phyloP scores from a whole-genome alignment of 208 protist genomes.

The Trypanosoma congolense region DNA sequence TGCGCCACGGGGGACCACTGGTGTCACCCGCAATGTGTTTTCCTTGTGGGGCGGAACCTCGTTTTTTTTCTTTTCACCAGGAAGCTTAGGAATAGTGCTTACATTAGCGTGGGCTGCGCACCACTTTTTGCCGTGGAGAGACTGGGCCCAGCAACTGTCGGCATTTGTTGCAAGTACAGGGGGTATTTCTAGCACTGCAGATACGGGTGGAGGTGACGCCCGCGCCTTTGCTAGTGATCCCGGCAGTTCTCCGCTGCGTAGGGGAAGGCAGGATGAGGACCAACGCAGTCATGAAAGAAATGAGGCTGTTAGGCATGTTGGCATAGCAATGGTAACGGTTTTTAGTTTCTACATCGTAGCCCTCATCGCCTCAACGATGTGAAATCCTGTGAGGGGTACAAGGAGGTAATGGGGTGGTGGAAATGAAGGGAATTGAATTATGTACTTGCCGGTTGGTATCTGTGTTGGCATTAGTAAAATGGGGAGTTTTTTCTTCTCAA shows the following conservation, averaged over 20 bases:
- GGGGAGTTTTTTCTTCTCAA: no score
- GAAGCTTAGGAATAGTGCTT: background rate
- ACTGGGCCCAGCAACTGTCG: background rate
- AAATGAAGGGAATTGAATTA: no score
- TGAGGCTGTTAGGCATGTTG: no score
- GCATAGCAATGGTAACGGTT: no score
- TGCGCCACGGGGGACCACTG: no score
- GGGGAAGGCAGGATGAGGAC: background rate
- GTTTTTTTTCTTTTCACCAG: background rate
- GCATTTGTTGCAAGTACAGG: background rate
- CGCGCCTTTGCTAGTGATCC: background rate
- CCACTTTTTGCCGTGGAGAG: background rate
- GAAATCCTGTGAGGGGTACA: no score
- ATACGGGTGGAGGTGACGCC: background rate
- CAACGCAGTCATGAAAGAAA: no score
- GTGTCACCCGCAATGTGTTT: background rate
- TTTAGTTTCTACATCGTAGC: no score
- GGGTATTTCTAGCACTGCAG: background rate
- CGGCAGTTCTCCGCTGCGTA: background rate
- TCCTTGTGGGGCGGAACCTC: background rate
- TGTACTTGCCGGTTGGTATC: no score
- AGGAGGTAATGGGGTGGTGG: no score
- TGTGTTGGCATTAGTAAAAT: no score
- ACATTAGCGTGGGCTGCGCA: conserved; percentile 4
- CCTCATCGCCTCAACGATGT: no score